Evolutionary conservation across 148 eudicot genomes (phyloP).

Genomic region (Amaranthus cruentus): DNA sequence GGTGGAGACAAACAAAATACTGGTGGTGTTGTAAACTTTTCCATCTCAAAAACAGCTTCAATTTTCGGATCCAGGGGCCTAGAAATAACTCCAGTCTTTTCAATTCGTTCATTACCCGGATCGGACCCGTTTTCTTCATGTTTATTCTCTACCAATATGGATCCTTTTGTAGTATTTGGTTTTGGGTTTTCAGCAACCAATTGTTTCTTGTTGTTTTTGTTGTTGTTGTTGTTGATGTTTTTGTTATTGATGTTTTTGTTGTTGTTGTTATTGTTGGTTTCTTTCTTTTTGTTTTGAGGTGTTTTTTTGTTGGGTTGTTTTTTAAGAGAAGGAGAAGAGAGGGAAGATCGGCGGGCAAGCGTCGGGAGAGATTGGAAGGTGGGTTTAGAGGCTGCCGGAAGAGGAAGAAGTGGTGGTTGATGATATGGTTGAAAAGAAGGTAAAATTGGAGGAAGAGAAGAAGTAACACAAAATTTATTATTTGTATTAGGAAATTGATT

Average conservation of each 20-base stretch:
- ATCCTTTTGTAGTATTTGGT: background rate
- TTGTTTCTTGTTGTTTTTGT: background rate
- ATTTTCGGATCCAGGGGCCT: background rate
- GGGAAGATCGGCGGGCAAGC: slow-evolving; percentile 17
- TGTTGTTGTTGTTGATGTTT: background rate
- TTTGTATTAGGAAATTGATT: slow-evolving; percentile 16
- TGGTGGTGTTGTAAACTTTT: background rate
- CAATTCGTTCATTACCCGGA: slow-evolving; percentile 34
- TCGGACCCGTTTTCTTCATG: slow-evolving; percentile 22
- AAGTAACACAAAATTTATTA: slow-evolving; percentile 21
- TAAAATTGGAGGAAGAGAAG: slow-evolving; percentile 18
- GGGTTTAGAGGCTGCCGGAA: slow-evolving; percentile 22
- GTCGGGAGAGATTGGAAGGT: slow-evolving; percentile 26
- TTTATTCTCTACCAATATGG: background rate
- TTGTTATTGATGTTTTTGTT: too few species aligned
- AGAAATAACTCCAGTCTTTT: slow-evolving; percentile 20
- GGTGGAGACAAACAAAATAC: slow-evolving; percentile 53
- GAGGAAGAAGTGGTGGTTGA: slow-evolving; percentile 53
- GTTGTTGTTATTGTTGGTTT: slow-evolving; percentile 16
- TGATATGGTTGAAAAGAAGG: background rate
- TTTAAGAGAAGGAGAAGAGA: slow-evolving; percentile 8
- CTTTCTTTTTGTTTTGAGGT: slow-evolving; percentile 14
- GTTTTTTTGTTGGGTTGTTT: slow-evolving; percentile 8
- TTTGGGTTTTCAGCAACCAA: too few species aligned
- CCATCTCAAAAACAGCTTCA: background rate